Percentiles rank a stretch among this genome's conserved stretches.
Evolutionary conservation across 1,284 basidiomycete genomes (phyloP).

Genomic region (Ganoderma boninense): DNA sequence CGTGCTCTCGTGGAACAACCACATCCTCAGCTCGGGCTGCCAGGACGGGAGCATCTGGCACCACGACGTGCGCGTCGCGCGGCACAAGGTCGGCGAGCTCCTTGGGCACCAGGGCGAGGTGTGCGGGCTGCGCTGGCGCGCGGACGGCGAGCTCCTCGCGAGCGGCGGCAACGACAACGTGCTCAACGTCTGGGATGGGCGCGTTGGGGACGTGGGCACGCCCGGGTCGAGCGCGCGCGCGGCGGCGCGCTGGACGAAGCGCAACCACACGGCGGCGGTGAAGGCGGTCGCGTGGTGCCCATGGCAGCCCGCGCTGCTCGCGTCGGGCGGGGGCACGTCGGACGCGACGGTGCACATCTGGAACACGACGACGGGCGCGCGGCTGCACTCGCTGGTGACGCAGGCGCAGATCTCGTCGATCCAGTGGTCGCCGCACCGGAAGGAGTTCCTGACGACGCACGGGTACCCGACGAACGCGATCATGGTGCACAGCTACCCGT

Average conservation of each 20-base stretch:
- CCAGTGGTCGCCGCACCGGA: conserved; percentile 88
- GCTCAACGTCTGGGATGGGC: conserved; percentile 95
- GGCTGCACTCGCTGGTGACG: conserved; percentile 84
- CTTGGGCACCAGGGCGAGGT: conserved; percentile 92
- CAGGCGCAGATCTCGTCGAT: conserved; percentile 94
- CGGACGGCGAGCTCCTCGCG: conserved; percentile 88
- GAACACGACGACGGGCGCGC: conserved; percentile 90
- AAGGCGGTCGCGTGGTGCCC: conserved; percentile 99
- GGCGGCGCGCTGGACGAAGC: conserved; percentile 89
- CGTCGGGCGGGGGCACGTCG: conserved; percentile 94
- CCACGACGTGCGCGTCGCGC: conserved; percentile 89
- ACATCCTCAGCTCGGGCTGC: conserved; percentile 89
- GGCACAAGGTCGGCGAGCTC: conserved; percentile 91
- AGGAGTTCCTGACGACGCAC: conserved; percentile 93
- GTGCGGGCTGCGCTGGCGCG: conserved; percentile 85
- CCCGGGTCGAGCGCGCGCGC: conserved; percentile 67
- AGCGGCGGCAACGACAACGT: conserved; percentile 97
- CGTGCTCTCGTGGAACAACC: conserved; percentile 85
- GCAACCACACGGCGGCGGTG: conserved; percentile 94
- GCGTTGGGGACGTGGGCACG: conserved; percentile 68
- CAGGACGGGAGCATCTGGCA: conserved; percentile 94
- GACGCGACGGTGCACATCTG: conserved; percentile 96
- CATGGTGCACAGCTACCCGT: conserved; percentile 59
- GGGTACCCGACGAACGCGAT: conserved; percentile 79
- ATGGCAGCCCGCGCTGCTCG: conserved; percentile 93